Evolutionary conservation across 2,329 filamentous ascomycete species (phyloP).

Genomic region (Botrytis aclada): DNA sequence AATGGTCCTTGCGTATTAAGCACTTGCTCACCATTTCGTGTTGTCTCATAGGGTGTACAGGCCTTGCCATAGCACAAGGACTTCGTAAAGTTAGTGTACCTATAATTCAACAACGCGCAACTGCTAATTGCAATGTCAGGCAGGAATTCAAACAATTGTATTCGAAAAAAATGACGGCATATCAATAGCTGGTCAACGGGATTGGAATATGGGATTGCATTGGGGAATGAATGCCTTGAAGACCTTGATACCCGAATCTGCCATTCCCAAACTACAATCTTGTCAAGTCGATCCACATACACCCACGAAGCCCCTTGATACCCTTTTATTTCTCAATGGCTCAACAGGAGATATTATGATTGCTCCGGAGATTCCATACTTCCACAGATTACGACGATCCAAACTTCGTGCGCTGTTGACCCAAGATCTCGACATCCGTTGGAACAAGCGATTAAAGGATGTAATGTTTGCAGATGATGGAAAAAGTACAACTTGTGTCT

Average conservation of each 20-base stretch:
- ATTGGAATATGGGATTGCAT: conserved; percentile 42
- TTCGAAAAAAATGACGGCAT: conserved; percentile 33
- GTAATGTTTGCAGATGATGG: conserved; percentile 36
- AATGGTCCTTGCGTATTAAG: neutral
- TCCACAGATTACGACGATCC: conserved; percentile 39
- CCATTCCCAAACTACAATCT: conserved; percentile 33
- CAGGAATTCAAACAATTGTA: conserved; percentile 27
- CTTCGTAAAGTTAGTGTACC: conserved; percentile 39
- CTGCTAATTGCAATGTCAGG: conserved; percentile 13
- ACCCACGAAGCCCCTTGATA: conserved; percentile 34
- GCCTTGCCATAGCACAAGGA: conserved; percentile 43
- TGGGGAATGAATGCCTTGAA: conserved; percentile 38
- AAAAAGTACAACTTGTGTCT: conserved; percentile 34
- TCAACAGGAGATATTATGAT: conserved; percentile 35
- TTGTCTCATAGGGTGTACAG: conserved; percentile 39
- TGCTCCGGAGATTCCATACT: conserved; percentile 33
- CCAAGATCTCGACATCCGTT: conserved; percentile 40
- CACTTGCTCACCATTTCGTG: neutral
- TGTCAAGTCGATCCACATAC: conserved; percentile 36
- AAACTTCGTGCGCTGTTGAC: conserved; percentile 40
- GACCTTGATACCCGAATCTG: conserved; percentile 35
- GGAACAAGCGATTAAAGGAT: conserved; percentile 40
- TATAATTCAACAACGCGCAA: neutral
- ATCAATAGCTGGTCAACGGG: conserved; percentile 31
- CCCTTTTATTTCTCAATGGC: conserved; percentile 38